Conservation (phyloP, 768 basidiomycete genomes). For the Dioszegia crocea region DNA sequence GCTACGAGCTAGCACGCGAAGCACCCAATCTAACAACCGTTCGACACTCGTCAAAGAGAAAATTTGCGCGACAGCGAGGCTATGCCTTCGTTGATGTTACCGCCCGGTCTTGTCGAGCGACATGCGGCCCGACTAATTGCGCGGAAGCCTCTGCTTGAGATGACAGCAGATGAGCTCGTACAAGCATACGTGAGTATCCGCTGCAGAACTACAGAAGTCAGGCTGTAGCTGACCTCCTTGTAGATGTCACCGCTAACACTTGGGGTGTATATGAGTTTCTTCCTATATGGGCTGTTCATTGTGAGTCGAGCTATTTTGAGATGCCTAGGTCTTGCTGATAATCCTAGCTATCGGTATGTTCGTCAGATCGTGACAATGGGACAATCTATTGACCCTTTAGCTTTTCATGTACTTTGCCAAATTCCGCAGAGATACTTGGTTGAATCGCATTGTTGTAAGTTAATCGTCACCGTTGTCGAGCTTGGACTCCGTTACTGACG, state of each 20-base stretch:
- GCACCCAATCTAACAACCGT: too few relatives aligned
- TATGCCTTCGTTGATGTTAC: too few relatives aligned
- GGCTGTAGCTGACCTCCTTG: neutral
- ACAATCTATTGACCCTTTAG: neutral
- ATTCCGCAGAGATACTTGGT: slow-evolving; percentile 2
- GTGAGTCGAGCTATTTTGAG: neutral
- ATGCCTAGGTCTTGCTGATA: neutral
- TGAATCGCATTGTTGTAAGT: neutral
- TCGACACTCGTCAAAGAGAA: too few relatives aligned
- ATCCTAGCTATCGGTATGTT: neutral
- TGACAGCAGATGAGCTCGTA: neutral
- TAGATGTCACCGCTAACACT: slow-evolving; percentile 6
- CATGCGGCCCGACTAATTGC: neutral
- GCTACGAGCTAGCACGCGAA: too few relatives aligned
- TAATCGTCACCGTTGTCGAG: too few relatives aligned
- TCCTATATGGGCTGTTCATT: neutral
- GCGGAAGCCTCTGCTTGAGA: neutral
- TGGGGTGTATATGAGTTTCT: slow-evolving; percentile 3
- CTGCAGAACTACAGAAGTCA: neutral
- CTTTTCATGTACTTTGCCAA: slow-evolving; percentile 5
- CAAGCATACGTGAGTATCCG: neutral
- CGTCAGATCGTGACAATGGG: neutral
- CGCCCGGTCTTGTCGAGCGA: too few relatives aligned
- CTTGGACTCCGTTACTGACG: neutral
- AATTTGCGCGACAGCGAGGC: too few relatives aligned